Evolutionary conservation across 2,329 filamentous ascomycete genomes (phyloP), one percentile per base, ranked within the genome.

Genomic region (Chaetoscypha palmicola): DNA sequence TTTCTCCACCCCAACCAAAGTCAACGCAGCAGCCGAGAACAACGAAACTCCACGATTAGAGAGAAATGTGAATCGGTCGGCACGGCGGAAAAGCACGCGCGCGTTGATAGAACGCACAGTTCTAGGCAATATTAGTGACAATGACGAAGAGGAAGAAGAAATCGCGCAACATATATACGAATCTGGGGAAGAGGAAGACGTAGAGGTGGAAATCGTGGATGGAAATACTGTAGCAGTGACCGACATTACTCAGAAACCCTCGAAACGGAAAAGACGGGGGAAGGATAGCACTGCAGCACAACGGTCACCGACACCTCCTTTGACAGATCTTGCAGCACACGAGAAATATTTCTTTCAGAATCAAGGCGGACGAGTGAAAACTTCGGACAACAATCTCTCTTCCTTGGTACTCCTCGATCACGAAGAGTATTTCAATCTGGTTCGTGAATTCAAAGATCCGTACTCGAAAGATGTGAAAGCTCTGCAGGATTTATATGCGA

Each of bases 311-410:
- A 45, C 69, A 64, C 44, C 85, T 4, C 88, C 88, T 2, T 87
- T 91, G 14, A 76, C 79, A 41, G 78, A 95, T 56, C 73, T 97
- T 2, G 86, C 90, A 4, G 74, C 90, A 0, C 87, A 96, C 59
- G 92, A 97, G 63, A 77, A 85, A 53, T 98, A 94, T 68, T 97
- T 98, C 64, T 86, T 83, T 59, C 87, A 97, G 59, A 96, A 94
- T 61, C 82, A 87, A 37, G 81, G 86, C 0, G 89, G 87, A 2
- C 76, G 80, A 3, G 72, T 79, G 34, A 90, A 90, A 64, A 95
- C 91, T 0, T 96, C 90, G 1, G 84, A 86, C 60, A 92, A 92
- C 53, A 94, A 80, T 0, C 71, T 97, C 4, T 74, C 83, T 1
- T 80, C 83, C 3, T 69, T 94, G 24, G 71, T 78, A 3, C 70